These are phyloP conservation scores for Fusarium mundagurra DNA, from an alignment of 2,329 filamentous ascomycete species.

Conservation along the genomic window DNA sequence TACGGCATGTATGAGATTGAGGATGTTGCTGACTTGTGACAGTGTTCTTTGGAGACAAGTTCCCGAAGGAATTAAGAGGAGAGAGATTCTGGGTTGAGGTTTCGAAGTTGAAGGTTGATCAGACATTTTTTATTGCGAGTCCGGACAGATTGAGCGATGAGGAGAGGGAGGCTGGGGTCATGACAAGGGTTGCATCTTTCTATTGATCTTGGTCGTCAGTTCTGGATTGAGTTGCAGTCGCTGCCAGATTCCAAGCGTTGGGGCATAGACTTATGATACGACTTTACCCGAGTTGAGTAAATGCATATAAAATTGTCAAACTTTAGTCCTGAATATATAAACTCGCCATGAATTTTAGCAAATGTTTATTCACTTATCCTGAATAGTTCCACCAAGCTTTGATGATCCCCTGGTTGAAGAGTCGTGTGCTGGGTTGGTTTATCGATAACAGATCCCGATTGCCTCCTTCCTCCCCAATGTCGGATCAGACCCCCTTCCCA, in stretches of 20 bases:
- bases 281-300: no score
- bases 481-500: neutral
- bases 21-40: fast-evolving
- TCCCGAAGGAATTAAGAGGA: neutral
- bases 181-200: neutral
- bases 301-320: no score
- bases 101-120: neutral
- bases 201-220: neutral
- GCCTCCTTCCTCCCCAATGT: neutral
- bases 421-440: neutral
- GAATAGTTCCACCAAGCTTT: no score
- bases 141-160: neutral
- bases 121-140: neutral
- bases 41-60: neutral
- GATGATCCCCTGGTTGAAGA: neutral
- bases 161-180: neutral
- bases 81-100: neutral
- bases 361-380: no score
- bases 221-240: no score
- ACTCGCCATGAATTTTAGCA: no score
- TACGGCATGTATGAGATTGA: fast-evolving
- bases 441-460: neutral
- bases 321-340: no score
- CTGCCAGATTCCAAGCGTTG: no score
- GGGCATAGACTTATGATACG: no score